A percentile compares a stretch with the other conserved stretches of the same genome.
Evolutionary conservation across 2,329 filamentous ascomycete species (phyloP).

Genomic region (Emericellopsis atlantica): DNA sequence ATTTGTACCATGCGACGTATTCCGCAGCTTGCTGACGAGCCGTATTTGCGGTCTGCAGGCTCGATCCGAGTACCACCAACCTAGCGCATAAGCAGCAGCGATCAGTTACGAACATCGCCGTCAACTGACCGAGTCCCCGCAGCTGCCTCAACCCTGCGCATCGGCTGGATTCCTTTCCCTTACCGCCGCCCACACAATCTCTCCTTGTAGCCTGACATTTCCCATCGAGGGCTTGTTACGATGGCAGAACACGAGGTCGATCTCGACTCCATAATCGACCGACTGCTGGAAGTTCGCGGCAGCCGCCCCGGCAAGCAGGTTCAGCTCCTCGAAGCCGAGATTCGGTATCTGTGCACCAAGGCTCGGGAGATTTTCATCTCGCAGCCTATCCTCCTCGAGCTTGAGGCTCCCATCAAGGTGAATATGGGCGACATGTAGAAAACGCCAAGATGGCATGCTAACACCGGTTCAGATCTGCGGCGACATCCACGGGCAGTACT

Average conservation of each 20-base stretch:
- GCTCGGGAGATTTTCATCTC: slow-evolving; percentile 99
- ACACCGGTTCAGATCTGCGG: slow-evolving; percentile 68
- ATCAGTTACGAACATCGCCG: not conserved
- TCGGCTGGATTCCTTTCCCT: slow-evolving; percentile 6
- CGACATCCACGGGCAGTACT: slow-evolving; percentile 98
- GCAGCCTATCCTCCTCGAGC: slow-evolving; percentile 92
- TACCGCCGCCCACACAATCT: slow-evolving; percentile 10
- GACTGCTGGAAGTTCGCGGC: slow-evolving; percentile 91
- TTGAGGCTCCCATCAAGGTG: slow-evolving; percentile 99
- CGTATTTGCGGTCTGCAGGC: slow-evolving; percentile 3
- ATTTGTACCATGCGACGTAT: slow-evolving; percentile 6
- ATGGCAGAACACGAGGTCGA: slow-evolving; percentile 79
- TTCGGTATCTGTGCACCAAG: slow-evolving; percentile 95
- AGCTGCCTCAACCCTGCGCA: slow-evolving; percentile 11
- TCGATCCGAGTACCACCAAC: slow-evolving; percentile 17
- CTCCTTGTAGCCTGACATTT: slow-evolving; percentile 24
- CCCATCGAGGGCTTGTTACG: slow-evolving; percentile 21
- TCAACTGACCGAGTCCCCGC: slow-evolving; percentile 12
- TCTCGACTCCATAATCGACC: slow-evolving; percentile 98
- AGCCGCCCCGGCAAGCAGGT: slow-evolving; percentile 98
- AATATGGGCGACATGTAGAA: slow-evolving; percentile 15
- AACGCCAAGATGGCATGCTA: no score
- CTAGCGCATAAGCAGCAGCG: slow-evolving; percentile 8
- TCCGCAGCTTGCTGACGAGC: slow-evolving; percentile 2
- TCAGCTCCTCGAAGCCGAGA: slow-evolving; percentile 90